Conservation (phyloP, 306 rosid genomes). For the Vigna unguiculata region DNA sequence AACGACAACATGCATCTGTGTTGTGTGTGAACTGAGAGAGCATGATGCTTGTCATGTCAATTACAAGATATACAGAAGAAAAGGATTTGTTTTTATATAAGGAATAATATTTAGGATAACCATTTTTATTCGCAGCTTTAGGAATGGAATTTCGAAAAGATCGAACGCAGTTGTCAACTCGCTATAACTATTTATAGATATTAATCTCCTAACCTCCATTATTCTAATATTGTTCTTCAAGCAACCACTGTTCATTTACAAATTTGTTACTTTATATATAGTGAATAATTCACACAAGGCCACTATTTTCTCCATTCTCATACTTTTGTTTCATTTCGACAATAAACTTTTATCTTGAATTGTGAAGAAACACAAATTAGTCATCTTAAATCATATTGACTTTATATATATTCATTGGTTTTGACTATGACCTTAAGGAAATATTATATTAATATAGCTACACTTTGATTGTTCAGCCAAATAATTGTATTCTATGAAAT, state of each 20-base stretch:
- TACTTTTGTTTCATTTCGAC: background rate
- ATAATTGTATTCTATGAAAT: no score
- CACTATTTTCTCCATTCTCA: background rate
- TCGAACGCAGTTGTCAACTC: constrained; percentile 4
- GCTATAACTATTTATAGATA: constrained; percentile 10
- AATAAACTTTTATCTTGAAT: background rate
- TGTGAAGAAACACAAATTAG: background rate
- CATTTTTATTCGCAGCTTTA: constrained; percentile 17
- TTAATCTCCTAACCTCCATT: background rate
- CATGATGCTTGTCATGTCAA: constrained; percentile 39
- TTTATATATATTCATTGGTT: no score
- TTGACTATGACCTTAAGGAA: no score
- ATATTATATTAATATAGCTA: no score
- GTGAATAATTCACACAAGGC: background rate
- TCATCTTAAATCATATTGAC: no score
- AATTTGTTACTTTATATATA: background rate
- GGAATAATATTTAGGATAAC: constrained; percentile 40
- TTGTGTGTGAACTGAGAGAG: constrained; percentile 27
- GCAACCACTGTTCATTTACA: background rate
- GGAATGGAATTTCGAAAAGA: constrained; percentile 41
- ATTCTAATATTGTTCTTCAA: constrained; percentile 11
- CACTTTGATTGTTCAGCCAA: no score
- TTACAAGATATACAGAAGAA: constrained; percentile 9
- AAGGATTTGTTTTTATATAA: constrained; percentile 45
- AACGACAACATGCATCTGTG: no score